A percentile compares a stretch with the other conserved stretches of the same genome.
Evolutionary conservation across 441 rosid species (phyloP).

Genomic region (Rhodomyrtus psidioides): DNA sequence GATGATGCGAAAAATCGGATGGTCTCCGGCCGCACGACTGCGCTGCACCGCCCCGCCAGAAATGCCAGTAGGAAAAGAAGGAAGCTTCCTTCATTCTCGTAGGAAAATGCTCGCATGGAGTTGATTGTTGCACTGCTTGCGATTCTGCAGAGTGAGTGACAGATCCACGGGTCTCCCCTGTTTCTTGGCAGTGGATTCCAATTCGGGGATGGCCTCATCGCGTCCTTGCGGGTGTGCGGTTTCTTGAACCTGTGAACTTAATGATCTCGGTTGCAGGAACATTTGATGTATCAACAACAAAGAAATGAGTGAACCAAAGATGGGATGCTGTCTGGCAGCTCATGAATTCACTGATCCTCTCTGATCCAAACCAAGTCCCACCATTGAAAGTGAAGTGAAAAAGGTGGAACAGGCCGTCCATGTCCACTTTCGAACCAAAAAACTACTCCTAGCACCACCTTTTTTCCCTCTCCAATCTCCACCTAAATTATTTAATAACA

Average conservation of each 20-base stretch:
- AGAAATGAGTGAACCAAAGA: neutral
- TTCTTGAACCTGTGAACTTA: neutral
- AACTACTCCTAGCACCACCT: neutral
- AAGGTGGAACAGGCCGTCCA: neutral
- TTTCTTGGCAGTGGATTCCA: neutral
- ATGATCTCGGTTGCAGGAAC: neutral
- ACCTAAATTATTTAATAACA: neutral
- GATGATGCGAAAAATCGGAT: neutral
- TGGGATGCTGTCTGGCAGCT: neutral
- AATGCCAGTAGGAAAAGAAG: neutral
- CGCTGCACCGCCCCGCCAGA: neutral
- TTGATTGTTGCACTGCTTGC: neutral
- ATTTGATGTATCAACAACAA: neutral
- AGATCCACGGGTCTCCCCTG: neutral
- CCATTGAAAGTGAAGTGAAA: neutral
- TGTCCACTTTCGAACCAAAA: neutral
- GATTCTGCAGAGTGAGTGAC: neutral
- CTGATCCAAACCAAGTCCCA: neutral
- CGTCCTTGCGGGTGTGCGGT: neutral
- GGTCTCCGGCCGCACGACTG: neutral
- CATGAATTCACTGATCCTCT: neutral
- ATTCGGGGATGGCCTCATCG: neutral
- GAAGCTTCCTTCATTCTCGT: neutral
- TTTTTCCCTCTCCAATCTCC: neutral
- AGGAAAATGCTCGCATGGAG: neutral